Evolutionary conservation across 106 monocot genomes (phyloP).

Genomic region (Dactylorhiza incarnata): DNA sequence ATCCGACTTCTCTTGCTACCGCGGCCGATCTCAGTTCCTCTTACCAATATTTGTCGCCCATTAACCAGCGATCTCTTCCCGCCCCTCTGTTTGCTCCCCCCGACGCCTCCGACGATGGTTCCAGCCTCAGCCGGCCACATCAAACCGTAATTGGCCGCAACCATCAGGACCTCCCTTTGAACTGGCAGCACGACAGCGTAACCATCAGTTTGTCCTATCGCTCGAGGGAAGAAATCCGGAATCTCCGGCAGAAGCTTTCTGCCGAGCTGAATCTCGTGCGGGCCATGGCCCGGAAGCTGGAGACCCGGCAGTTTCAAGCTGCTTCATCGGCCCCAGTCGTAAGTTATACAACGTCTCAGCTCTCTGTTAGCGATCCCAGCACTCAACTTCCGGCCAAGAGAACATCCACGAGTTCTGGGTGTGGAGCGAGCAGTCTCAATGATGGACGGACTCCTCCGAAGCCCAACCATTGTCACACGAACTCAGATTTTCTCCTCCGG

Average conservation of each 20-base stretch:
- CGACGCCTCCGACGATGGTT: conserved; percentile 30
- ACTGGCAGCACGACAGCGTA: conserved; percentile 15
- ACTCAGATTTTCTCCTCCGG: conserved; percentile 38
- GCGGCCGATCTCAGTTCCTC: conserved; percentile 14
- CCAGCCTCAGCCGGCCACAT: conserved; percentile 24
- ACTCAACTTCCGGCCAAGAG: neutral
- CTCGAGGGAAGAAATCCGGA: conserved; percentile 36
- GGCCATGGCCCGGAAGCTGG: conserved; percentile 12
- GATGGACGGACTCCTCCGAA: conserved; percentile 39
- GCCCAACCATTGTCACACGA: conserved; percentile 44
- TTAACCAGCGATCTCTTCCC: too few relatives aligned
- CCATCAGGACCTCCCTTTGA: too few relatives aligned
- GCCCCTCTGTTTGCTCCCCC: neutral
- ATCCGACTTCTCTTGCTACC: conserved; percentile 9
- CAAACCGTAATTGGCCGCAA: too few relatives aligned
- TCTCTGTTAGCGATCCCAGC: conserved; percentile 14
- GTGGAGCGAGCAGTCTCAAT: conserved; percentile 18
- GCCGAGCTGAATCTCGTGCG: conserved; percentile 59
- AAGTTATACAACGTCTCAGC: conserved; percentile 27
- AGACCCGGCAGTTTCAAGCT: conserved; percentile 15
- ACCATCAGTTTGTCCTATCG: conserved; percentile 25
- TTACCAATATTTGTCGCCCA: neutral
- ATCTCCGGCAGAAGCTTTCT: conserved; percentile 33
- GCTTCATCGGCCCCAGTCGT: neutral
- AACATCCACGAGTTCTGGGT: conserved; percentile 17